Evolutionary conservation across 2,329 filamentous ascomycete species (phyloP).

Genomic region (Apiospora arundinis): DNA sequence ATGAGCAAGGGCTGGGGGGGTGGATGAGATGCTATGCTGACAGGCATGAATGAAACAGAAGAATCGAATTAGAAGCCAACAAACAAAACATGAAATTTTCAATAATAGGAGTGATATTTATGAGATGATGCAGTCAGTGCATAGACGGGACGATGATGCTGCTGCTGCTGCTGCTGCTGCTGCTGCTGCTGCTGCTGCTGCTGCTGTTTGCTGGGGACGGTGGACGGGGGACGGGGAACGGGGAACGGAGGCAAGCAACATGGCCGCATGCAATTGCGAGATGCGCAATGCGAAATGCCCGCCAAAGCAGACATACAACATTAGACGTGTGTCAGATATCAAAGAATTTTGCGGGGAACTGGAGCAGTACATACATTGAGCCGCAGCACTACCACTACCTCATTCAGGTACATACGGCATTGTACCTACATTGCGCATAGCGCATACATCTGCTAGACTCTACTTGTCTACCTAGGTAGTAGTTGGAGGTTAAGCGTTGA

Average conservation of each 20-base stretch:
- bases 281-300: not conserved
- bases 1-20: not conserved
- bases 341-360: conserved; percentile 9
- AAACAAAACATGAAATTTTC: not conserved
- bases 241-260: too few species aligned
- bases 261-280: not conserved
- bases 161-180: too few species aligned
- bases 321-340: conserved; percentile 9
- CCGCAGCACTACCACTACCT: conserved; percentile 2
- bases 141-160: not conserved
- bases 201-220: too few species aligned
- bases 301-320: not conserved
- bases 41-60: conserved; percentile 6
- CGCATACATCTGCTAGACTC: not conserved
- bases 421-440: not conserved
- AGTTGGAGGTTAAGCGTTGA: too few species aligned
- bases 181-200: too few species aligned
- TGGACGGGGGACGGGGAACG: conserved; percentile 4
- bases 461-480: too few species aligned
- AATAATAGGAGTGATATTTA: not conserved
- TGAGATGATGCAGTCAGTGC: not conserved
- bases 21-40: not conserved
- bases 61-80: not conserved
- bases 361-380: conserved; percentile 9
- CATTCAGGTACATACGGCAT: conserved; percentile 2